Evolutionary conservation across 768 basidiomycete species (phyloP).

Genomic region (Boletus reticuloceps): DNA sequence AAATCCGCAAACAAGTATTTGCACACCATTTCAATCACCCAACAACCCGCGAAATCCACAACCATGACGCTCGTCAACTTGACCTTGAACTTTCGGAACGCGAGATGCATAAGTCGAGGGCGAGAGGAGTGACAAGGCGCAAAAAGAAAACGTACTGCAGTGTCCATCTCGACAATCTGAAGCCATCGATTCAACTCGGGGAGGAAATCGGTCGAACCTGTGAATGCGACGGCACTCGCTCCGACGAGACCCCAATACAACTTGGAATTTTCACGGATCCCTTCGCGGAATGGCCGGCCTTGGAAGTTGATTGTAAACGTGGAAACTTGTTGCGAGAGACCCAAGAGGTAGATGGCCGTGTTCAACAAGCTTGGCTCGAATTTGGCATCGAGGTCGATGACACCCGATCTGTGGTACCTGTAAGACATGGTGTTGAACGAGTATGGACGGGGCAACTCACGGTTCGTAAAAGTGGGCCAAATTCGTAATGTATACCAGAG

Average conservation of each 20-base stretch:
- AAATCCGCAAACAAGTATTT: conserved; percentile 87
- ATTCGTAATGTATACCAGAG: conserved; percentile 91
- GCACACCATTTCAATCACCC: conserved; percentile 75
- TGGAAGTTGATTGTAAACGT: conserved; percentile 99
- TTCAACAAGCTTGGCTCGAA: conserved; percentile 94
- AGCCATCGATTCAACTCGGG: conserved; percentile 97
- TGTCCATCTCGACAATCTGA: conserved; percentile 91
- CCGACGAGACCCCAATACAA: conserved; percentile 90
- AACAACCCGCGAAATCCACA: conserved; percentile 87
- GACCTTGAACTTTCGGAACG: conserved; percentile 67
- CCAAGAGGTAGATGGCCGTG: conserved; percentile 94
- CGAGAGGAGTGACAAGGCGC: not conserved
- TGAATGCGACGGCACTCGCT: conserved; percentile 88
- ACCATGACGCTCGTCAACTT: conserved; percentile 79
- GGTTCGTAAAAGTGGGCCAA: conserved; percentile 75
- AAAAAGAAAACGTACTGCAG: conserved; percentile 48
- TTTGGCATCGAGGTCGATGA: conserved; percentile 92
- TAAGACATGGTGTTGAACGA: not conserved
- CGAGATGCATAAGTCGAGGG: too few relatives aligned
- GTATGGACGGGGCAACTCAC: conserved; percentile 42
- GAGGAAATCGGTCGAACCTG: conserved; percentile 89
- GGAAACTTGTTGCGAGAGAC: conserved; percentile 96
- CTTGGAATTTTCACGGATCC: conserved; percentile 93
- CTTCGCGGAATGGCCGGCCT: conserved; percentile 97
- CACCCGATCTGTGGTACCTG: conserved; percentile 48